Evolutionary conservation across 2,329 filamentous ascomycete genomes (phyloP).

Genomic region (Talaromyces sp.): DNA sequence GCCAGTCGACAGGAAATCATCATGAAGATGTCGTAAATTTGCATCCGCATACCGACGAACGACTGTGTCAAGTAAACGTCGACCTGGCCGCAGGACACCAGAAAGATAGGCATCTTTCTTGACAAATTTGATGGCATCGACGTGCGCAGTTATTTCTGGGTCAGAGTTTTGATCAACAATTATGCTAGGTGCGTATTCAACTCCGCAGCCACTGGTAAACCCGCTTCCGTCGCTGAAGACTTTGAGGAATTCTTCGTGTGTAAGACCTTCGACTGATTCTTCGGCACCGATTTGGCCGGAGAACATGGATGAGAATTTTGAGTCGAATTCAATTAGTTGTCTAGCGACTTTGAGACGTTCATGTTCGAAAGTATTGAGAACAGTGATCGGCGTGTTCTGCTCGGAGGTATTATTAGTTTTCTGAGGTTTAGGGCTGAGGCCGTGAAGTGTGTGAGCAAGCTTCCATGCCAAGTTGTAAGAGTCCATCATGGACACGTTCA

Average conservation of each 20-base stretch:
- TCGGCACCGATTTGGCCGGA: constrained; percentile 36
- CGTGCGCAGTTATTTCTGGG: neutral
- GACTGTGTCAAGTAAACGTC: constrained; percentile 33
- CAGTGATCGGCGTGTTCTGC: constrained; percentile 19
- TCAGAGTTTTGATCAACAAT: constrained; percentile 25
- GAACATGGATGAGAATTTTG: constrained; percentile 39
- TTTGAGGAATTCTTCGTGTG: constrained; percentile 35
- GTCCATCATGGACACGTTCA: constrained; percentile 51
- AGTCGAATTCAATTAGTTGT: constrained; percentile 41
- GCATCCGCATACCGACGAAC: constrained; percentile 39
- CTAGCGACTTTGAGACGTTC: constrained; percentile 39
- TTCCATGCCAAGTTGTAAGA: constrained; percentile 58
- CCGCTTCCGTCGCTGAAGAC: constrained; percentile 37
- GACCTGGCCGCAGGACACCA: constrained; percentile 35
- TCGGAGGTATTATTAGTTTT: neutral
- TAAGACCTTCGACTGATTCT: constrained; percentile 26
- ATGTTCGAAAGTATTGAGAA: constrained; percentile 38
- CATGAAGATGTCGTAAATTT: constrained; percentile 34
- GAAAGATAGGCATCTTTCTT: constrained; percentile 33
- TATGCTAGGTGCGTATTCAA: constrained; percentile 35
- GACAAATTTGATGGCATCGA: constrained; percentile 23
- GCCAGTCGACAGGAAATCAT: constrained; percentile 37
- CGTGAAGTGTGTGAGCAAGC: constrained; percentile 41
- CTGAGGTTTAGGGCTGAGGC: constrained; percentile 29
- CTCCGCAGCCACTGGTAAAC: constrained; percentile 40